Evolutionary conservation across 495 filamentous ascomycete genomes (phyloP).

Genomic region (Terfezia boudieri): DNA sequence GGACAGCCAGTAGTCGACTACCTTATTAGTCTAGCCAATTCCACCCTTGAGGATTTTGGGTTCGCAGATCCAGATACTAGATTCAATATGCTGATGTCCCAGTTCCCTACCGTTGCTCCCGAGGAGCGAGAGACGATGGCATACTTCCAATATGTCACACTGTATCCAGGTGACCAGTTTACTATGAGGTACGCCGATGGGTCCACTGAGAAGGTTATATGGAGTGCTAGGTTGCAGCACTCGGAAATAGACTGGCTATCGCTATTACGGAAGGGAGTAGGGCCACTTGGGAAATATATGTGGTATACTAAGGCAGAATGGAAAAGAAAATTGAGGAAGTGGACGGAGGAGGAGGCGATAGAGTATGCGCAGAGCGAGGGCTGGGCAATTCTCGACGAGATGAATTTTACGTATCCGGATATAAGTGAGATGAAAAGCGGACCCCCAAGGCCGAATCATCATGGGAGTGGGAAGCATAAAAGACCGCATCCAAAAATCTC

Average conservation of each 20-base stretch:
- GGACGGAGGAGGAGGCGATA: not conserved
- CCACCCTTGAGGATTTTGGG: conserved; percentile 6
- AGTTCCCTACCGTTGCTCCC: conserved; percentile 1
- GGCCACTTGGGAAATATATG: not conserved
- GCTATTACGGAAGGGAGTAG: not conserved
- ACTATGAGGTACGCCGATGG: conserved; percentile 9
- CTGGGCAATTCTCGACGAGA: not conserved
- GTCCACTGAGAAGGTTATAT: conserved; percentile 2
- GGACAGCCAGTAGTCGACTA: conserved; percentile 2
- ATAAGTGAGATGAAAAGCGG: too few relatives aligned
- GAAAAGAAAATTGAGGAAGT: not conserved
- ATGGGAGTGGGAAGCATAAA: too few relatives aligned
- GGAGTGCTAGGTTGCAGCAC: conserved; percentile 1
- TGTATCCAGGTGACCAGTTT: conserved; percentile 1
- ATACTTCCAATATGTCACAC: not conserved
- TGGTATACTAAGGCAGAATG: not conserved
- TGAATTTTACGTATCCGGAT: too few relatives aligned
- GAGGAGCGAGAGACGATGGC: conserved; percentile 6
- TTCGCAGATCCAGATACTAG: conserved; percentile 10
- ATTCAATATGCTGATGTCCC: conserved; percentile 9
- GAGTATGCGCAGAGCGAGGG: not conserved
- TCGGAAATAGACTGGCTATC: not conserved
- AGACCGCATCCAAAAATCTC: too few relatives aligned
- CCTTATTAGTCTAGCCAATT: conserved; percentile 4
- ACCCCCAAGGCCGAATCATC: not conserved